Evolutionary conservation across 2,329 filamentous ascomycete genomes (phyloP).

Genomic region (Exophiala aquamarina): DNA sequence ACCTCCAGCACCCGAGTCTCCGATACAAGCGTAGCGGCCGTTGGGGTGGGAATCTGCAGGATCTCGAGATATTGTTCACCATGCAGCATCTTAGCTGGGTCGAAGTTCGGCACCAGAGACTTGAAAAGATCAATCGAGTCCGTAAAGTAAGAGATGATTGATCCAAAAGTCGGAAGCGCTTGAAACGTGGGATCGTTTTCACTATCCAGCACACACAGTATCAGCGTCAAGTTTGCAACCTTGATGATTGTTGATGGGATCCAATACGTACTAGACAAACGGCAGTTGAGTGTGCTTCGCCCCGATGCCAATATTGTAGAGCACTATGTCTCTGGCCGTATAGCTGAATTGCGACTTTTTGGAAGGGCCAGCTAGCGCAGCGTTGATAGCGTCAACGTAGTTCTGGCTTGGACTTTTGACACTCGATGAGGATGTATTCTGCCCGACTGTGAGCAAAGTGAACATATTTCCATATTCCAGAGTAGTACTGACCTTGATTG

Average conservation of each 20-base stretch:
- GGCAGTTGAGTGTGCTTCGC: constrained; percentile 85
- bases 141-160: constrained; percentile 86
- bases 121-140: constrained; percentile 74
- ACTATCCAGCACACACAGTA: constrained; percentile 10
- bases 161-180: constrained; percentile 80
- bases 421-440: constrained; percentile 70
- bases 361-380: constrained; percentile 25
- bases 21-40: constrained; percentile 15
- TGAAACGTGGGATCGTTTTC: constrained; percentile 92
- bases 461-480: background rate
- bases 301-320: constrained; percentile 93
- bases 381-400: background rate
- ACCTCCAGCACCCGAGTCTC: constrained; percentile 71
- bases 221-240: background rate
- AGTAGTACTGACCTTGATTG: too few relatives aligned
- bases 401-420: constrained; percentile 48
- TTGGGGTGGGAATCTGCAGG: constrained; percentile 84
- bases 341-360: constrained; percentile 77
- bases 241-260: background rate
- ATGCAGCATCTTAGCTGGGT: constrained; percentile 96
- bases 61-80: constrained; percentile 98
- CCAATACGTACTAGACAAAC: constrained; percentile 63
- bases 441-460: constrained; percentile 27
- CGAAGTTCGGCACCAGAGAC: constrained; percentile 91
- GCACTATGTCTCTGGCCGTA: constrained; percentile 80